phyloP scores from a whole-genome alignment of 1,139 yeast genomes.

The Magnusiomyces fungicola region DNA sequence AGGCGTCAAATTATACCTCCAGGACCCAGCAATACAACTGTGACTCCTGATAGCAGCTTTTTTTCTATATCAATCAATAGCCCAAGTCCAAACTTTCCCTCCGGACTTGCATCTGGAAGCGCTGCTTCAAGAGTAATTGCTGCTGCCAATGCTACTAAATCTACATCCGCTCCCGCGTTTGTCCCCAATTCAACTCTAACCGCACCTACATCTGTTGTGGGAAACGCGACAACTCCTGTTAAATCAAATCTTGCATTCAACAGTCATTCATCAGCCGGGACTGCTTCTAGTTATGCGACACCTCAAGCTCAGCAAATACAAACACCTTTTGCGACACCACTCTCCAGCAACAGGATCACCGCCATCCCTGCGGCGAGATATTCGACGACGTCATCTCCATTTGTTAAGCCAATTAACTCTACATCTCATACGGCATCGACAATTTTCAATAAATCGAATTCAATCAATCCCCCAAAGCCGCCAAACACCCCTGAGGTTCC shows the following conservation, averaged over 20 bases:
- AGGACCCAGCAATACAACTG: background rate
- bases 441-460: background rate
- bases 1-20: conserved; percentile 8
- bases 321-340: background rate
- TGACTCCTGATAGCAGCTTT: background rate
- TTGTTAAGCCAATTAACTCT: background rate
- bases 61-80: too few relatives aligned
- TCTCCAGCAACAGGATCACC: background rate
- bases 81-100: too few relatives aligned
- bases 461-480: background rate
- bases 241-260: too few relatives aligned
- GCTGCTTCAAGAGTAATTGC: background rate
- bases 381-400: background rate
- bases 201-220: background rate
- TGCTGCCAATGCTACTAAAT: background rate
- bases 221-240: too few relatives aligned
- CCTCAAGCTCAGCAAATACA: background rate
- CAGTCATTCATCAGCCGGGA: too few relatives aligned
- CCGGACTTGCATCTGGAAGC: background rate
- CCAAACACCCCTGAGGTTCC: background rate
- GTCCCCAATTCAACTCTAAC: background rate
- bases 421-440: too few relatives aligned
- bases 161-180: background rate
- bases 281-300: too few relatives aligned
- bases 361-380: background rate